Conservation (phyloP, 768 basidiomycete genomes). For the Suillus placidus region DNA sequence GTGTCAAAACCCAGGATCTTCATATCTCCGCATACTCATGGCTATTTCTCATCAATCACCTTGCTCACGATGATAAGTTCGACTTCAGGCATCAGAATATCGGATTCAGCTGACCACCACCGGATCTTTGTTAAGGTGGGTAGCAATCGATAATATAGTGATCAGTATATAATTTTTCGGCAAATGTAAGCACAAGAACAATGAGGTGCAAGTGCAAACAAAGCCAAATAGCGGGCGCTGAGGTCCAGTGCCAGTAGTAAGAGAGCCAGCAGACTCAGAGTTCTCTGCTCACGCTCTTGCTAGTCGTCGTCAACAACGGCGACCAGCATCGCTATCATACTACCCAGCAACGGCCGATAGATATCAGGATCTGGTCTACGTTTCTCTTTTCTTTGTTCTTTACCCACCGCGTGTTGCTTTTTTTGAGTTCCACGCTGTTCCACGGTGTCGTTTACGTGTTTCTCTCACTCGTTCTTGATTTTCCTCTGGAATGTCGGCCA, state of each 20-base stretch:
- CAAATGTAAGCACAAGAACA: conserved; percentile 1
- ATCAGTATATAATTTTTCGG: background rate
- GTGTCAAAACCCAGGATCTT: background rate
- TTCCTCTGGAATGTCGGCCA: conserved; percentile 43
- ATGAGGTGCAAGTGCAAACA: conserved; percentile 23
- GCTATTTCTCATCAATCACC: background rate
- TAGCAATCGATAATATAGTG: background rate
- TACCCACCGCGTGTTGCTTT: conserved; percentile 18
- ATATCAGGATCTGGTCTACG: background rate
- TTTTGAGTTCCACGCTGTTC: conserved; percentile 20
- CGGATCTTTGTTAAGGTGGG: background rate
- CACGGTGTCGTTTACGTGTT: conserved; percentile 30
- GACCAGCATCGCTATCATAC: conserved; percentile 21
- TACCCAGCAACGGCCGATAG: conserved; percentile 10
- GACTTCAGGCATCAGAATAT: background rate
- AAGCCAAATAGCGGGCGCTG: conserved; percentile 10
- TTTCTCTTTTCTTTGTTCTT: conserved; percentile 24
- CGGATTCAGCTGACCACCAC: background rate
- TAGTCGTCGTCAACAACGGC: conserved; percentile 35
- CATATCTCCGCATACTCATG: conserved; percentile 6
- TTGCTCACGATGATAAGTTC: background rate
- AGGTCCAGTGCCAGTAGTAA: background rate
- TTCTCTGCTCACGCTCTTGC: conserved; percentile 32
- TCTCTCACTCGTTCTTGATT: conserved; percentile 45
- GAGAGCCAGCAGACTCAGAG: conserved; percentile 19